These are phyloP conservation scores for Baorangia bicolor DNA, from an alignment of 768 basidiomycete species.

Conservation along the genomic window DNA sequence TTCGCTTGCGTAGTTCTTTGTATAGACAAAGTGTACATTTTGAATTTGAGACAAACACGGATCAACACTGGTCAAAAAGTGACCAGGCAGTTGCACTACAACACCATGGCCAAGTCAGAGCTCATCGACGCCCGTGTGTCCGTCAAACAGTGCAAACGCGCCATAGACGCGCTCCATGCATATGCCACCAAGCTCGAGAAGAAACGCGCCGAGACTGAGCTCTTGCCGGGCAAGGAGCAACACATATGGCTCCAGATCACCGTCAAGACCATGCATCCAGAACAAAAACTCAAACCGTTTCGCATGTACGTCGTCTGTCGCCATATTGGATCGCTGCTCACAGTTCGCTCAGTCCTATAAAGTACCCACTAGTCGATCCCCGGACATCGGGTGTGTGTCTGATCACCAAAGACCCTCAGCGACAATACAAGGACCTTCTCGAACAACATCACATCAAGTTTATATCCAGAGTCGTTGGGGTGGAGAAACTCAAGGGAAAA, in stretches of 20 bases:
- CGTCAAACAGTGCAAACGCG: slow-evolving; percentile 67
- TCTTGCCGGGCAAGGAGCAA: slow-evolving; percentile 77
- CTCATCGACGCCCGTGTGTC: slow-evolving; percentile 75
- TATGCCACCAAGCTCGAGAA: slow-evolving; percentile 66
- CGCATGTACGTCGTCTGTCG: slow-evolving; percentile 63
- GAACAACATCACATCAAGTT: slow-evolving; percentile 79
- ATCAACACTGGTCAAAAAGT: slow-evolving; percentile 12
- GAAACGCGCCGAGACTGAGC: slow-evolving; percentile 68
- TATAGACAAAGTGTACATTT: too few species aligned
- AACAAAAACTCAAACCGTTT: slow-evolving; percentile 74
- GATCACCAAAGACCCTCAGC: slow-evolving; percentile 93
- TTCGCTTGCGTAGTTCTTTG: too few species aligned
- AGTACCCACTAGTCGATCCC: slow-evolving; percentile 81
- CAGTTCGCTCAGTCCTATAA: slow-evolving; percentile 52
- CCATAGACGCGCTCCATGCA: slow-evolving; percentile 73
- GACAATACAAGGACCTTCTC: slow-evolving; percentile 94
- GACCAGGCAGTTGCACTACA: too few species aligned
- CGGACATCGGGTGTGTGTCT: slow-evolving; percentile 80
- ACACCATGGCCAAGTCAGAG: slow-evolving; percentile 44
- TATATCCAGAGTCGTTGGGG: slow-evolving; percentile 86
- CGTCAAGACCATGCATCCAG: slow-evolving; percentile 77
- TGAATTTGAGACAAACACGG: slow-evolving; percentile 15
- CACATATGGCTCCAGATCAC: slow-evolving; percentile 87
- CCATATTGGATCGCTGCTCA: neutral
- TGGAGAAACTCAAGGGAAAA: slow-evolving; percentile 92